Evolutionary conservation across 495 filamentous ascomycete genomes (phyloP).

Genomic region (Hyaloscypha variabilis): DNA sequence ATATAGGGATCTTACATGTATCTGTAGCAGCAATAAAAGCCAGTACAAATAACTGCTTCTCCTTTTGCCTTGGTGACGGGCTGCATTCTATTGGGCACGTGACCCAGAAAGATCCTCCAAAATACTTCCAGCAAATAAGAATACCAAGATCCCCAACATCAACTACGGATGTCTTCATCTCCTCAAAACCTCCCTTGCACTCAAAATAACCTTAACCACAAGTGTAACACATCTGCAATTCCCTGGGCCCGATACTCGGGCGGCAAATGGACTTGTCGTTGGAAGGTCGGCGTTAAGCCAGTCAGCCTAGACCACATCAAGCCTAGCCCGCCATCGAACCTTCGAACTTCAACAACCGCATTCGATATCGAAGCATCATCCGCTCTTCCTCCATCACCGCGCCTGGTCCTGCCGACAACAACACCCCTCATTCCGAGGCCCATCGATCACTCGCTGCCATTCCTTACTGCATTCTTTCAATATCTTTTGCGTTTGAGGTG

Average conservation of each 20-base stretch:
- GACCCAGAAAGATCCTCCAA: too few species aligned
- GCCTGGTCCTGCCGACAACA: neutral
- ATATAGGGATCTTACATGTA: conserved; percentile 14
- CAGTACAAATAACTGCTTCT: neutral
- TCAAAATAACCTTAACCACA: neutral
- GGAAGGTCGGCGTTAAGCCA: neutral
- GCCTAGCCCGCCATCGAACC: neutral
- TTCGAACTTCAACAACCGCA: neutral
- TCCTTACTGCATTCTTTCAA: conserved; percentile 18
- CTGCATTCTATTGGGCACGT: too few species aligned
- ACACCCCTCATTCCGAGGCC: neutral
- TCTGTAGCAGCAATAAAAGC: conserved; percentile 20
- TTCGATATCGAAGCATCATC: neutral
- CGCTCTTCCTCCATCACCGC: neutral
- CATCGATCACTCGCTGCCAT: conserved; percentile 1
- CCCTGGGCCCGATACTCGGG: neutral
- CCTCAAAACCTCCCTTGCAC: neutral
- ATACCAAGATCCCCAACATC: too few species aligned
- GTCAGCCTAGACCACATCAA: neutral
- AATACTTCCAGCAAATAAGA: too few species aligned
- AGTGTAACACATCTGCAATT: neutral
- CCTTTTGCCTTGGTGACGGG: too few species aligned
- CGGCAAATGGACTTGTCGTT: neutral
- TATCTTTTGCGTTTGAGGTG: neutral
- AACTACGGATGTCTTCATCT: too few species aligned